A percentile compares a stretch with the other conserved stretches of the same genome.
Conservation (phyloP, 2,329 filamentous ascomycete species). For the Cryphonectria nitschkei region DNA sequence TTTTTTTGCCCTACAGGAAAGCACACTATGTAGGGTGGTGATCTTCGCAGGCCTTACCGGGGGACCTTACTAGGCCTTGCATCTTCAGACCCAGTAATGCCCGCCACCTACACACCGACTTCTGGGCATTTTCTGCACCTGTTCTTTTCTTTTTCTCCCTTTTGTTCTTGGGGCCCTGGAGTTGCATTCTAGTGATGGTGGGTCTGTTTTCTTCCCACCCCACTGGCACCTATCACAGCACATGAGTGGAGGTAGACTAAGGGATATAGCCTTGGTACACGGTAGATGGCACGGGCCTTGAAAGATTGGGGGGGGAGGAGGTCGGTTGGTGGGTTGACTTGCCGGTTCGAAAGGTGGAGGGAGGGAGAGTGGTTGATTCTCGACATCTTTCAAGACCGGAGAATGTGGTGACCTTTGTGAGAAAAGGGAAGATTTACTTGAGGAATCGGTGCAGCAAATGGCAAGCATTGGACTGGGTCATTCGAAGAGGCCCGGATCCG, state of each 20-base stretch:
- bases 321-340: background rate
- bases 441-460: background rate
- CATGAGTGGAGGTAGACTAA: background rate
- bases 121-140: background rate
- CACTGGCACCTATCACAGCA: slow-evolving; percentile 9
- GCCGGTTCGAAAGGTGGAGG: background rate
- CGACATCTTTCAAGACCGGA: background rate
- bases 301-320: background rate
- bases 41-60: background rate
- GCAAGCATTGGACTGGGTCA: no score
- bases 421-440: background rate
- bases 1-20: no score
- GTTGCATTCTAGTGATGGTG: background rate
- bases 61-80: background rate
- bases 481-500: background rate
- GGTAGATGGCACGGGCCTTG: slow-evolving; percentile 8
- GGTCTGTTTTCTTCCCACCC: background rate
- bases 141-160: no score
- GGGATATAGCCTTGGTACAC: background rate
- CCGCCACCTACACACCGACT: background rate
- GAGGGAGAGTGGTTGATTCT: background rate
- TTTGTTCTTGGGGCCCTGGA: background rate
- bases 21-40: background rate
- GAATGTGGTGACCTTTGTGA: background rate
- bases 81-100: background rate